Evolutionary conservation across 2,329 filamentous ascomycete species (phyloP), one percentile per base, ranked within the genome.

Genomic region (Aschersonia sp.): DNA sequence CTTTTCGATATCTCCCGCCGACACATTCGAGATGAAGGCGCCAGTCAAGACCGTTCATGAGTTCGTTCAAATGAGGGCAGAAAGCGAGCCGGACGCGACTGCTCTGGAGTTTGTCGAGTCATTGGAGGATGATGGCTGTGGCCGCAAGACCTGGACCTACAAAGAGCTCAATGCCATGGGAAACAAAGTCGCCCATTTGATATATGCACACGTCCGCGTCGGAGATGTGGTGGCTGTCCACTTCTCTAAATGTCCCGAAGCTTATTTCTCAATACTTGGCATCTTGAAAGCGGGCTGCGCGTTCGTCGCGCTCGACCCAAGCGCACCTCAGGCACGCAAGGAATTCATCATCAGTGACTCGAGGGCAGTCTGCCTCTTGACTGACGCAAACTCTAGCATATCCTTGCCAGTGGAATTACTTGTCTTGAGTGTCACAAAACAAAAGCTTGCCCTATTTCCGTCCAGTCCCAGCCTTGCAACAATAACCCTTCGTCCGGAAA

Each of bases 241-340:
- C 58, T 94, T 94, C 56, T 79, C 87, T 48, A 94, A 94, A 59
- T 89, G 83, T 51, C 81, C 87, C 0, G 83, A 90, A 58, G 87
- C 87, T 0, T 89, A 86, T 39, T 86, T 92, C 55, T 76, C 83
- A 0, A 88, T 94, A 40, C 67, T 94, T 2, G 87, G 87, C 1
- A 81, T 92, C 47, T 66, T 94, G 32, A 94, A 94, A 60, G 78
- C 83, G 5, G 87, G 87, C 0, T 89, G 83, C 58, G 77, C 83
- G 1, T 94, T 89, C 60, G 72, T 94, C 12, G 86, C 87, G 0
- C 71, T 94, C 8, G 87, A 94, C 57, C 81, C 84, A 0, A 74
- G 73, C 1, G 83, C 87, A 0, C 87, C 87, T 0, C 66, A 69
- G 4, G 73, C 81, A 8, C 73, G 87, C n/a, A 87, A 87, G 54